A percentile compares a stretch with the other conserved stretches of the same genome.
Conservation (phyloP, 306 rosid genomes). For the Medicago truncatula region MtrunA17r5.0-ANR NC_053044.1:1141501-1142000, state of each 20-base stretch:
- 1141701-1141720: not conserved
- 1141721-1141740: not conserved
- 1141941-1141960: slow-evolving; percentile 23
- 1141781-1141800: slow-evolving; percentile 31
- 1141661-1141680: no score
- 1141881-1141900: slow-evolving; percentile 28
- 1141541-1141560: slow-evolving; percentile 13
- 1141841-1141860: slow-evolving; percentile 25
- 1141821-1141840: slow-evolving; percentile 33
- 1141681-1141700: not conserved
- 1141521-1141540: slow-evolving; percentile 31
- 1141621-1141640: not conserved
- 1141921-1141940: slow-evolving; percentile 23
- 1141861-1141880: slow-evolving; percentile 28
- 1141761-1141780: slow-evolving; percentile 9
- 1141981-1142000: no score
- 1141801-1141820: slow-evolving; percentile 37
- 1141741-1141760: slow-evolving; percentile 14
- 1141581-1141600: slow-evolving; percentile 33
- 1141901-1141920: slow-evolving; percentile 29
- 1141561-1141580: slow-evolving; percentile 21
- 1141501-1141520: slow-evolving; percentile 35
- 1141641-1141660: no score
- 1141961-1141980: not conserved
- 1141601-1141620: not conserved